Base-by-base conservation (phyloP, 352 stramenopile genomes). In the Globisporangium rhizosaccharum region DNA sequence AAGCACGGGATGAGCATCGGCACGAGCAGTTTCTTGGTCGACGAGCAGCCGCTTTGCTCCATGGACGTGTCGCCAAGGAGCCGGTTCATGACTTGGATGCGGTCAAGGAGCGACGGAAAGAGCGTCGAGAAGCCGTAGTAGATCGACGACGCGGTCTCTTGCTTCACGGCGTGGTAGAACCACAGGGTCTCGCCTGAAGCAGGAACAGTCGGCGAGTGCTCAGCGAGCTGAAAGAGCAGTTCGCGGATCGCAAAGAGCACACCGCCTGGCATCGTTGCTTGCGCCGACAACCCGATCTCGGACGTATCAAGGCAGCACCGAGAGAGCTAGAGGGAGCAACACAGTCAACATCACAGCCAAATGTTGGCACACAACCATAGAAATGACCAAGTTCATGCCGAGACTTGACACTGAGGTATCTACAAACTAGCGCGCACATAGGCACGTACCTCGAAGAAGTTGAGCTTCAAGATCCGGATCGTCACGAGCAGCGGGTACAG, bases 1-100 rank as follows among this genome's bases (percentile, higher is more conserved):
- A 95, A 93, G 36, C 67, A 83, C n/a, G 85, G 84, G 0, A 92
- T 73, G 11, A 95, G 77, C 80, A 92, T 92, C 18, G 85, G 83
- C 28, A 92, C 61, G 12, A 95, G 71, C 20, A 92, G 42, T 50
- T 85, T 76, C 55, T 86, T 85, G 0, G 64, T 76, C 37, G 77
- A 63, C 5, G 71, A 75, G 30, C 61, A 36, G n/a, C 70, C 52
- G 15, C 51, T 28, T 26, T 68, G 48, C 12, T 71, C 62, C 2
- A 51, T 53, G 0, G 56, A 52, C 0, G 71, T 66, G 36, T 75
- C 74, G 33, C 78, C 67, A 56, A 95, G 77, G 15, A 95, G 68
- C 14, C 75, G 70, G 58, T 88, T 93, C 76, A 95, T 89, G n/a
- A 93, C 57, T 54, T 88, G 68, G 7, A 95, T 57, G 33, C 78